These are phyloP conservation scores for Fusarium sp. DNA, from an alignment of 2,329 filamentous ascomycete genomes.

Conservation along the genomic window DNA sequence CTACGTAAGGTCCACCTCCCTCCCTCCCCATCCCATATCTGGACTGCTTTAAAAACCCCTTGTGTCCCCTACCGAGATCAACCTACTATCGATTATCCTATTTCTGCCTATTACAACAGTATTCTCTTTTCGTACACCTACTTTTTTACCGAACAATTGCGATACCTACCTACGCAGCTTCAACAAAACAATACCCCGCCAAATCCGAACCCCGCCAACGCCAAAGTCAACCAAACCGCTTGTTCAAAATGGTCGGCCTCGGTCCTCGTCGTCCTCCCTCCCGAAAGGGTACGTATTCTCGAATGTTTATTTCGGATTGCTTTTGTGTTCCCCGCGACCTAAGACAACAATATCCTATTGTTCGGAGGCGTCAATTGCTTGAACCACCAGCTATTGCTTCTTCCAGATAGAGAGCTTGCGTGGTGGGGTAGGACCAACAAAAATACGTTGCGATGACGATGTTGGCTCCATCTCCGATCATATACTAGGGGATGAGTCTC, in stretches of 20 bases:
- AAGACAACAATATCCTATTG: not conserved
- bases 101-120: conserved; percentile 5
- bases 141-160: not conserved
- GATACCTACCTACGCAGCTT: conserved; percentile 25
- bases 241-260: conserved; percentile 63
- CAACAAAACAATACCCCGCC: conserved; percentile 53
- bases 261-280: conserved; percentile 65
- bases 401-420: conserved; percentile 20
- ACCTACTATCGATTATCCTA: conserved; percentile 17
- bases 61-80: conserved; percentile 30
- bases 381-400: conserved; percentile 18
- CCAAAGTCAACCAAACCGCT: conserved; percentile 44
- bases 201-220: conserved; percentile 54
- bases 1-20: conserved; percentile 44
- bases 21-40: conserved; percentile 44
- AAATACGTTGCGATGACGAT: conserved; percentile 39
- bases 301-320: conserved; percentile 12
- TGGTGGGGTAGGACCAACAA: conserved; percentile 32
- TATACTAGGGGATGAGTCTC: conserved; percentile 3
- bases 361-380: conserved; percentile 6
- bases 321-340: not conserved
- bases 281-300: conserved; percentile 74
- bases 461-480: conserved; percentile 19
- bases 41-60: conserved; percentile 45
- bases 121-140: conserved; percentile 8